Evolutionary conservation across 805 yeast genomes (phyloP).

Genomic region (Dipodascus albidus): DNA sequence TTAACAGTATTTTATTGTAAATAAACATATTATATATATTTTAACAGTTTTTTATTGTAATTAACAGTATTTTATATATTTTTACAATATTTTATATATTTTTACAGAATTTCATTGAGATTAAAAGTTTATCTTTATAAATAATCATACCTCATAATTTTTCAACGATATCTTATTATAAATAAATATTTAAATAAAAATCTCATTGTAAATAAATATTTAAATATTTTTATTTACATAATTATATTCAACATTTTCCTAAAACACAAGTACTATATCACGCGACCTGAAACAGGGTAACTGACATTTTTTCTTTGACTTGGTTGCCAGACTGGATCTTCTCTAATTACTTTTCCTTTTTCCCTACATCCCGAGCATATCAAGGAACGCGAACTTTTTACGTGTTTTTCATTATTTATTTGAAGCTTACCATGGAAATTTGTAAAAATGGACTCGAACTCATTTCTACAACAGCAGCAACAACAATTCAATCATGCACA

Average conservation of each 20-base stretch:
- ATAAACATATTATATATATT: too few relatives aligned
- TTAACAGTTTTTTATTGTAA: neutral
- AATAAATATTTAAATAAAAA: too few relatives aligned
- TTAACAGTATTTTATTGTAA: neutral
- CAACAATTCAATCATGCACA: neutral
- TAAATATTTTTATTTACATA: neutral
- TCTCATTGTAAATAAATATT: too few relatives aligned
- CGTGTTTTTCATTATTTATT: slow-evolving; percentile 1
- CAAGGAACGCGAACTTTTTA: slow-evolving; percentile 1
- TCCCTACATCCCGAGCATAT: slow-evolving; percentile 1
- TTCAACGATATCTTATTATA: too few relatives aligned
- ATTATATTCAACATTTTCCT: neutral
- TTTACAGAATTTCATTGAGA: too few relatives aligned
- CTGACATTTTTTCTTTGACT: neutral
- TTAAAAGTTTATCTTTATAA: too few relatives aligned
- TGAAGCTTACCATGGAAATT: neutral
- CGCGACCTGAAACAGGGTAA: neutral
- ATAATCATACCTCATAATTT: too few relatives aligned
- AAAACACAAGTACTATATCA: neutral
- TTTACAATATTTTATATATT: too few relatives aligned
- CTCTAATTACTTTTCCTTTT: neutral
- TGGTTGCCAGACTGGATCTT: neutral
- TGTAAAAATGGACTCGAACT: slow-evolving; percentile 1
- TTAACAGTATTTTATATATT: too few relatives aligned
- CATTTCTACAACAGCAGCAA: neutral